Evolutionary conservation across 2,329 filamentous ascomycete genomes (phyloP).

Genomic region (Penicillium sumatraense): DNA sequence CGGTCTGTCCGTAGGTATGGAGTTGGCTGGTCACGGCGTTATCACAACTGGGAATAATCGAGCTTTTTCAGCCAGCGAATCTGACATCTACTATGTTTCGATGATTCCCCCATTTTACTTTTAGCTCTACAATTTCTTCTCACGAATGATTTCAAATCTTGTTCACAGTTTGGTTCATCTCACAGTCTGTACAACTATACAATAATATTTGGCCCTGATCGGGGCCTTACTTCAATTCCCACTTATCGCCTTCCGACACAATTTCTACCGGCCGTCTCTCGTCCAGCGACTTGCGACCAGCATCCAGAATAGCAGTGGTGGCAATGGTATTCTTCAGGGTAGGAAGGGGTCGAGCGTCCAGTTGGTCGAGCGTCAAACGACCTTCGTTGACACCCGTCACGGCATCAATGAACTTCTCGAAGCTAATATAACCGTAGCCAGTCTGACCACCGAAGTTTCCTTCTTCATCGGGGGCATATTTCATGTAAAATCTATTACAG

Average conservation of each 20-base stretch:
- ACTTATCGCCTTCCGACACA: constrained; percentile 49
- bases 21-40: not conserved
- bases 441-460: constrained; percentile 91
- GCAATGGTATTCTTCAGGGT: constrained; percentile 88
- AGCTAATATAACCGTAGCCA: constrained; percentile 90
- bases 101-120: not conserved
- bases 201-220: not conserved
- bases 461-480: constrained; percentile 90
- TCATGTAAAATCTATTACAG: constrained; percentile 75
- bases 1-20: not conserved
- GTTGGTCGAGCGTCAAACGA: constrained; percentile 70
- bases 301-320: constrained; percentile 89
- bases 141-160: not conserved
- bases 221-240: constrained; percentile 63
- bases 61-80: constrained; percentile 3
- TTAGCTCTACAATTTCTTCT: not conserved
- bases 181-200: constrained; percentile 1
- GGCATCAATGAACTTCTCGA: constrained; percentile 94
- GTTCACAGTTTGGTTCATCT: not conserved
- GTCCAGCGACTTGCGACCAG: constrained; percentile 81
- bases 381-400: constrained; percentile 79
- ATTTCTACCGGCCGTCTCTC: constrained; percentile 80
- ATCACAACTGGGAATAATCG: constrained; percentile 1
- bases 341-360: constrained; percentile 80
- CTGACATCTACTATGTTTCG: constrained; percentile 1